Base-by-base conservation (phyloP, 176 grass and related monocot species). In the Typha latifolia region DNA sequence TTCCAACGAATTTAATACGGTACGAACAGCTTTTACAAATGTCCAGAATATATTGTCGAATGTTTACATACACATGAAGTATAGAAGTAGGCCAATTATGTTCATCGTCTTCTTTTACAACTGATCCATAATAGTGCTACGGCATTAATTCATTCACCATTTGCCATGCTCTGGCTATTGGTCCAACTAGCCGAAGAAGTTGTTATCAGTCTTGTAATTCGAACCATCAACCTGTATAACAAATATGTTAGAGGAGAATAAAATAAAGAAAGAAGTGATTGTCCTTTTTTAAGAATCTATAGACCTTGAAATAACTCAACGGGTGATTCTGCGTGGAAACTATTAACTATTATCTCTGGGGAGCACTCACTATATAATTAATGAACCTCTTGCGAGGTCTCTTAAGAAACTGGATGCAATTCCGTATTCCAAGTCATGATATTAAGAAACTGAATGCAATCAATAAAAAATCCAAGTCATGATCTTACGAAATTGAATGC, bases 201-300 rank as follows among this genome's bases (percentile, higher is more conserved):
- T 14, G 14, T 8, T 7, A 15, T 68, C 67, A 72, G 63, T 63
- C 43, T 63, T 31, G 68, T 62, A 32, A 67, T 67, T 62, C 49
- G 53, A 70, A 68, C 50, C 75, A 51, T 71, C 62, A 68, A 20
- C 79, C 84, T 86, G 79, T 79, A 78, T 7, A 37, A 61, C 77
- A 66, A 19, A 64, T 18, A 75, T 11, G 27, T 26, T 49, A 62
- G 62, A 48, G 13, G 15, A 18, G 62, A 49, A 66, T 49, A 49
- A 49, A 48, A 70, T 48, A 12, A 19, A 56, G 29, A 78, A 12
- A 64, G 43, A 48, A 32, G 19, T 48, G 63, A 13, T 14, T 62
- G 12, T 15, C n/a, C 29, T 32, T 7, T 47, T 29, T 37, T 37
- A 37, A 9, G 13, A 66, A 14, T 9, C 10, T 20, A 15, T 57